Conservation (phyloP, 352 stramenopile species). For the Globisporangium spinosum region DNA sequence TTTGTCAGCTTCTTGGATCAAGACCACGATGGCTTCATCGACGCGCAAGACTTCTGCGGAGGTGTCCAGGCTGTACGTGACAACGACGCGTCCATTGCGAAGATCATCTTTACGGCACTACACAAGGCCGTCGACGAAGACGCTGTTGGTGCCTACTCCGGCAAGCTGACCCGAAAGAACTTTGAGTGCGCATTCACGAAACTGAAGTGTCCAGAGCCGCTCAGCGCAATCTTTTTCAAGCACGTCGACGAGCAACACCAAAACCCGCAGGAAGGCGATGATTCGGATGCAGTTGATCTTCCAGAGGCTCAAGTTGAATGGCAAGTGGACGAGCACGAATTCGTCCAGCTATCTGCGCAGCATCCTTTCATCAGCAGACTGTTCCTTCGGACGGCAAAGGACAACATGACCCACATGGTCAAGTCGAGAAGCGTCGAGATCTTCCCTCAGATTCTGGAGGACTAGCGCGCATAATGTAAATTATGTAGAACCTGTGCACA, state of each 20-base stretch:
- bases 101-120: slow-evolving; percentile 63
- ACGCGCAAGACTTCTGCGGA: slow-evolving; percentile 64
- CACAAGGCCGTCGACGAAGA: slow-evolving; percentile 41
- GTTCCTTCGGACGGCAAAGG: slow-evolving; percentile 61
- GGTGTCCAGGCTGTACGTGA: slow-evolving; percentile 56
- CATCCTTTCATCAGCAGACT: slow-evolving; percentile 67
- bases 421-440: slow-evolving; percentile 39
- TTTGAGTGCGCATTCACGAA: slow-evolving; percentile 51
- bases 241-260: slow-evolving; percentile 40
- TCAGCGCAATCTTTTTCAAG: slow-evolving; percentile 62
- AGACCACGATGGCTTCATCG: slow-evolving; percentile 70
- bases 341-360: slow-evolving; percentile 42
- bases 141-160: background rate
- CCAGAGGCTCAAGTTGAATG: slow-evolving; percentile 14
- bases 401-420: slow-evolving; percentile 55
- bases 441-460: slow-evolving; percentile 58
- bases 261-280: slow-evolving; percentile 7
- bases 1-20: slow-evolving; percentile 68
- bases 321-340: slow-evolving; percentile 39
- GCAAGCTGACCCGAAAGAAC: slow-evolving; percentile 22
- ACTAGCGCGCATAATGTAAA: slow-evolving; percentile 10
- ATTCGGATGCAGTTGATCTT: background rate
- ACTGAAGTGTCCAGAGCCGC: slow-evolving; percentile 53
- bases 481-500: slow-evolving; percentile 6
- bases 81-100: slow-evolving; percentile 49